phyloP scores from a whole-genome alignment of 176 grass and related monocot genomes.

The Eleusine indica region DNA sequence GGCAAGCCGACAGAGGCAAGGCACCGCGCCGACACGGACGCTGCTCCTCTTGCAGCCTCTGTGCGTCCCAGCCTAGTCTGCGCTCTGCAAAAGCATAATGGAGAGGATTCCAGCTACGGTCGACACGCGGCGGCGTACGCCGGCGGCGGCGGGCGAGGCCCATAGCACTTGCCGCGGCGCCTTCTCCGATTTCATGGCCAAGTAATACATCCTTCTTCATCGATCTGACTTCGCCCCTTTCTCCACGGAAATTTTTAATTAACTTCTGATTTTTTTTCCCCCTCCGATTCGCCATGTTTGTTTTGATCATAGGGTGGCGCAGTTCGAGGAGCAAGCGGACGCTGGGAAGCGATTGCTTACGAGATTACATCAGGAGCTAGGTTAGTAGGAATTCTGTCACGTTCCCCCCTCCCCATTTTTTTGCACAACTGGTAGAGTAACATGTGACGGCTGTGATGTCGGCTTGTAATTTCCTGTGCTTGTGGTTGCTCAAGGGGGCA shows the following conservation, averaged over 20 bases:
- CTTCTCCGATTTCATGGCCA: constrained; percentile 43
- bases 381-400: constrained; percentile 40
- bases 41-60: too few species aligned
- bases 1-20: too few species aligned
- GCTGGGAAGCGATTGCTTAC: constrained; percentile 53
- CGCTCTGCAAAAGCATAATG: neutral
- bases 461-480: neutral
- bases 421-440: neutral
- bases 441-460: neutral
- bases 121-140: neutral
- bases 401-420: constrained; percentile 15
- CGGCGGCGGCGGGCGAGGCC: neutral
- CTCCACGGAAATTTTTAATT: neutral
- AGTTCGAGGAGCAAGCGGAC: constrained; percentile 62
- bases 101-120: neutral
- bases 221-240: neutral
- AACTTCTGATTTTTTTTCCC: neutral
- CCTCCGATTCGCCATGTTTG: neutral
- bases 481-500: neutral
- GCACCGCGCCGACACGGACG: too few species aligned
- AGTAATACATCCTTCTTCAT: neutral
- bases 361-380: constrained; percentile 51
- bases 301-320: constrained; percentile 41
- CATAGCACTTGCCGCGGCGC: neutral
- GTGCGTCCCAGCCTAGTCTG: too few species aligned